These are phyloP conservation scores for Musa beccarii DNA, from an alignment of 176 grass and related monocot genomes.

Conservation along the genomic window DNA sequence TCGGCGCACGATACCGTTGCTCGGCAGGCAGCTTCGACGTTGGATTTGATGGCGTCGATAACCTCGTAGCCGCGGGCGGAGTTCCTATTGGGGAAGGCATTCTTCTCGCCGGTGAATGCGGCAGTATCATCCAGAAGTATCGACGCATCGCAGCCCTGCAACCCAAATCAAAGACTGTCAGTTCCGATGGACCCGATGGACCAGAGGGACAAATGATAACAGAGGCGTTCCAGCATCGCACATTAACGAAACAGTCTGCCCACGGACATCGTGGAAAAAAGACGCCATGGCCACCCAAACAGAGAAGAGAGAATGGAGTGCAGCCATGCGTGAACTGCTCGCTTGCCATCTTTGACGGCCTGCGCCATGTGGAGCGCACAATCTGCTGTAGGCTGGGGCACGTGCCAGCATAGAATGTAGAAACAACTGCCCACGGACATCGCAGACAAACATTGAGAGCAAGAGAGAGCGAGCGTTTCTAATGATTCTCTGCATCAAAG, in stretches of 20 bases:
- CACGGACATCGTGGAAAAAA: slow-evolving; percentile 54
- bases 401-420: slow-evolving; percentile 12
- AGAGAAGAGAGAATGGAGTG: slow-evolving; percentile 37
- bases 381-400: slow-evolving; percentile 23
- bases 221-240: not conserved
- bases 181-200: not conserved
- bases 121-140: slow-evolving; percentile 21
- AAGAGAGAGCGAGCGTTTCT: not conserved
- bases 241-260: slow-evolving; percentile 47
- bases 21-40: slow-evolving; percentile 23
- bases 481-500: not conserved
- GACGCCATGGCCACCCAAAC: no score
- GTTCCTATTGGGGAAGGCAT: slow-evolving; percentile 16
- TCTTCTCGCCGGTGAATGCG: slow-evolving; percentile 29
- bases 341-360: slow-evolving; percentile 6
- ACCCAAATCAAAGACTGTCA: not conserved
- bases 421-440: slow-evolving; percentile 17
- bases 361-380: slow-evolving; percentile 26
- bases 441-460: not conserved
- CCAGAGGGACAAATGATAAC: not conserved
- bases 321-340: slow-evolving; percentile 30
- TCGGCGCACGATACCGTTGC: slow-evolving; percentile 47
- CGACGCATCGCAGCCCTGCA: slow-evolving; percentile 24
- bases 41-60: not conserved
- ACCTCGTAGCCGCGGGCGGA: slow-evolving; percentile 21